Evolutionary conservation across 2,329 filamentous ascomycete species (phyloP).

Genomic region (Fusarium albosuccineum): DNA sequence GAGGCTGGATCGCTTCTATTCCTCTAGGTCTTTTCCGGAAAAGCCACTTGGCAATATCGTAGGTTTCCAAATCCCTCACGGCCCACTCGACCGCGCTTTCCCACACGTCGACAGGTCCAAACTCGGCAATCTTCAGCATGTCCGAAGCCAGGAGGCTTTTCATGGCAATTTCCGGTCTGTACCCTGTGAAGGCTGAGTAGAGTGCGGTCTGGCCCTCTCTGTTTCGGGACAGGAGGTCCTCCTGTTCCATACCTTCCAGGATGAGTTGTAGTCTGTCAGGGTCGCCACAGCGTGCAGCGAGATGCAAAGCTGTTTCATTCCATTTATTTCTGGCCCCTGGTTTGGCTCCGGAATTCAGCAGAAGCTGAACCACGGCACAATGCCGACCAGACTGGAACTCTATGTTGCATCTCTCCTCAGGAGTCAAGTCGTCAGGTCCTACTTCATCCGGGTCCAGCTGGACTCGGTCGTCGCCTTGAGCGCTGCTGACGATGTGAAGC

Average conservation of each 20-base stretch:
- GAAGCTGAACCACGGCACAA: neutral
- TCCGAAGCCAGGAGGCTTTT: too few species aligned
- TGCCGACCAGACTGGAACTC: neutral
- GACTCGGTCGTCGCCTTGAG: neutral
- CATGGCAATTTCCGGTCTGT: neutral
- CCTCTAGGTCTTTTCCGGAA: neutral
- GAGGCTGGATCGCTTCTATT: neutral
- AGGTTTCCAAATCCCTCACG: neutral
- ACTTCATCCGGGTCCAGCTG: neutral
- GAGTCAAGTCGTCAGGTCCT: neutral
- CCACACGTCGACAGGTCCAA: neutral
- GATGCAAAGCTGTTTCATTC: neutral
- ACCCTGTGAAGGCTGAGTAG: too few species aligned
- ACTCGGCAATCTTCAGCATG: neutral
- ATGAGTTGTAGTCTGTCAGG: neutral
- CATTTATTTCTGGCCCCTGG: neutral
- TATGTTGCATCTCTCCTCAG: neutral
- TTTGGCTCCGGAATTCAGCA: neutral
- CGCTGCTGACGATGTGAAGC: neutral
- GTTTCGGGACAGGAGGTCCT: neutral
- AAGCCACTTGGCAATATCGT: neutral
- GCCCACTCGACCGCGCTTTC: neutral
- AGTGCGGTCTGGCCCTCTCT: too few species aligned
- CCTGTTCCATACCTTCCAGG: neutral
- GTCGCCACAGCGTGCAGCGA: neutral